Evolutionary conservation across 2,329 filamentous ascomycete species (phyloP).

Genomic region (Stagonosporopsis rhizophila): DNA sequence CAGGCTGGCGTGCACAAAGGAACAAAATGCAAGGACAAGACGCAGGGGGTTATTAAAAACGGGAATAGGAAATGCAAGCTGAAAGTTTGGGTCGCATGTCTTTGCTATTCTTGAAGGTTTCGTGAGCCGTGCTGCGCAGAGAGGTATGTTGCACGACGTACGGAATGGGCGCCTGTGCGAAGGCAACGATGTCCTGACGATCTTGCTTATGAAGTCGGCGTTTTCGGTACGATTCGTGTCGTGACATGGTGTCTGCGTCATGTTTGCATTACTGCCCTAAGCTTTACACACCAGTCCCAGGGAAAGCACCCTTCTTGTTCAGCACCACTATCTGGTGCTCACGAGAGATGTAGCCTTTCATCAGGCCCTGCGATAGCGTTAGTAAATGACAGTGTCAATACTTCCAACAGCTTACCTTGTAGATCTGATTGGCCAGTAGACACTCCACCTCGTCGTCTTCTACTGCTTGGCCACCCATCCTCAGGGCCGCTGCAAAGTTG

Average conservation of each 20-base stretch:
- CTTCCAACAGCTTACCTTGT: constrained; percentile 72
- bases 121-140: background rate
- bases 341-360: constrained; percentile 98
- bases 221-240: background rate
- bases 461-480: constrained; percentile 70
- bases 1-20: constrained; percentile 4
- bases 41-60: constrained; percentile 16
- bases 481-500: constrained; percentile 86
- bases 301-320: constrained; percentile 92
- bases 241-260: background rate
- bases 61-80: constrained; percentile 1
- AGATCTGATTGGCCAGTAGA: constrained; percentile 93
- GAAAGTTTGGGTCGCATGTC: constrained; percentile 7
- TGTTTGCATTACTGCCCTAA: background rate
- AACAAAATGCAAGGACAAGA: constrained; percentile 10
- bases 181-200: background rate
- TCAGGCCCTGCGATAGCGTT: constrained; percentile 69
- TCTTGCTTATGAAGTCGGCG: background rate
- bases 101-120: background rate
- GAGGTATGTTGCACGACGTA: background rate
- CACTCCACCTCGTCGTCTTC: constrained; percentile 96
- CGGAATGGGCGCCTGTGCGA: background rate
- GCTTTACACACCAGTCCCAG: constrained; percentile 75
- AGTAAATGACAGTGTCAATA: constrained; percentile 14
- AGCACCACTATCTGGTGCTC: constrained; percentile 89